phyloP scores from a whole-genome alignment of 495 filamentous ascomycete species.

The Penicillium daleae region DNA sequence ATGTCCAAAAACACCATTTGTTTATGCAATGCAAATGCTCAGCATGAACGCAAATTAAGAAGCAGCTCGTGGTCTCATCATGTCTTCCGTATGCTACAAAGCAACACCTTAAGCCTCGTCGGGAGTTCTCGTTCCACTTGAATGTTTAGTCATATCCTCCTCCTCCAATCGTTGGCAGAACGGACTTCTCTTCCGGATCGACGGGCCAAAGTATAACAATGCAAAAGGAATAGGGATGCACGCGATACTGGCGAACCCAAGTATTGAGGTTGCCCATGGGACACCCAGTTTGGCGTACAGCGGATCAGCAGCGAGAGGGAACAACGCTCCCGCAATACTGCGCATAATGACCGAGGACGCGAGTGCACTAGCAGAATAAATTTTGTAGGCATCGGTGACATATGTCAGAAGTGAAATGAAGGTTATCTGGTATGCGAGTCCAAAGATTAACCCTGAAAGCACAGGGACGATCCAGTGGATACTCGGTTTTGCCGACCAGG shows the following conservation, averaged over 20 bases:
- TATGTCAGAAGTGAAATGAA: slow-evolving; percentile 77
- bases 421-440: slow-evolving; percentile 66
- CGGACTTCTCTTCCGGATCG: slow-evolving; percentile 42
- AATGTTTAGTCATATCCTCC: slow-evolving; percentile 25
- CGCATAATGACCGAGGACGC: slow-evolving; percentile 65
- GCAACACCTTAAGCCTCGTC: slow-evolving; percentile 16
- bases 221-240: slow-evolving; percentile 48
- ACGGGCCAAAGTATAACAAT: slow-evolving; percentile 39
- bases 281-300: slow-evolving; percentile 47
- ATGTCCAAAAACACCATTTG: not conserved
- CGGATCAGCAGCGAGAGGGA: slow-evolving; percentile 49
- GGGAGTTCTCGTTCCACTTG: slow-evolving; percentile 24
- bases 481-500: slow-evolving; percentile 60
- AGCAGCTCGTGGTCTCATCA: not conserved
- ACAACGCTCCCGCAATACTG: slow-evolving; percentile 62
- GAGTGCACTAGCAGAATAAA: slow-evolving; percentile 70
- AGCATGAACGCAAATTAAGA: not conserved
- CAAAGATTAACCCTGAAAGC: slow-evolving; percentile 67
- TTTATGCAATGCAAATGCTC: not conserved
- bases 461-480: slow-evolving; percentile 69
- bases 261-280: slow-evolving; percentile 48
- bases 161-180: slow-evolving; percentile 44
- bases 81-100: not conserved
- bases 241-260: slow-evolving; percentile 50
- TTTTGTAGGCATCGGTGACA: slow-evolving; percentile 74